These are phyloP conservation scores for Coemansia sp. DNA, from an alignment of 192 early-diverging fungal genomes.

Conservation along the genomic window DNA sequence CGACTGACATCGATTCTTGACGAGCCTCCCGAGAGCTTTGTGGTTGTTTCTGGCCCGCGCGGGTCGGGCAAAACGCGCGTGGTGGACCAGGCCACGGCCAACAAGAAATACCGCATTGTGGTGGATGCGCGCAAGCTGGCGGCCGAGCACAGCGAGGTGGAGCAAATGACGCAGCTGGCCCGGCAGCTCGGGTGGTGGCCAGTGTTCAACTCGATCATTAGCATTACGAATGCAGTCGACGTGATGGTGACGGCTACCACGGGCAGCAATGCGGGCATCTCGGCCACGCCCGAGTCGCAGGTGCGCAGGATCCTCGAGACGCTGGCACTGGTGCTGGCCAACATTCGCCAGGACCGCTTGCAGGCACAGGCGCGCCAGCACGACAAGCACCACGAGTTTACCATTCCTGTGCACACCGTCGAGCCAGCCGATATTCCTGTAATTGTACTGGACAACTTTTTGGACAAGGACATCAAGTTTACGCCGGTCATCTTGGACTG, in stretches of 20 bases:
- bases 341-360: slow-evolving; percentile 41
- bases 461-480: slow-evolving; percentile 66
- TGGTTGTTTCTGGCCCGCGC: slow-evolving; percentile 78
- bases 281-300: slow-evolving; percentile 78
- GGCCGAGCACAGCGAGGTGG: slow-evolving; percentile 64
- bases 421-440: slow-evolving; percentile 72
- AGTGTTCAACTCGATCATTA: slow-evolving; percentile 75
- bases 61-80: slow-evolving; percentile 78
- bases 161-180: slow-evolving; percentile 72
- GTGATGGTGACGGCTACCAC: slow-evolving; percentile 81
- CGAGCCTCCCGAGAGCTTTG: slow-evolving; percentile 70
- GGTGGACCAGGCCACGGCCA: slow-evolving; percentile 63
- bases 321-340: slow-evolving; percentile 67
- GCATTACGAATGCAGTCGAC: slow-evolving; percentile 71
- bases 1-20: slow-evolving; percentile 46
- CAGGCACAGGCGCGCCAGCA: slow-evolving; percentile 31
- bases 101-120: slow-evolving; percentile 67
- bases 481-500: slow-evolving; percentile 71
- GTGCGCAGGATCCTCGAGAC: slow-evolving; percentile 80
- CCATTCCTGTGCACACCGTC: slow-evolving; percentile 3
- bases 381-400: not conserved
- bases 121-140: slow-evolving; percentile 79
- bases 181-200: slow-evolving; percentile 90
- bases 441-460: slow-evolving; percentile 82
- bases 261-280: slow-evolving; percentile 81